These are phyloP conservation scores for Hyparrhenia diplandra DNA, from an alignment of 176 grass and related monocot species.

Conservation along the genomic window DNA sequence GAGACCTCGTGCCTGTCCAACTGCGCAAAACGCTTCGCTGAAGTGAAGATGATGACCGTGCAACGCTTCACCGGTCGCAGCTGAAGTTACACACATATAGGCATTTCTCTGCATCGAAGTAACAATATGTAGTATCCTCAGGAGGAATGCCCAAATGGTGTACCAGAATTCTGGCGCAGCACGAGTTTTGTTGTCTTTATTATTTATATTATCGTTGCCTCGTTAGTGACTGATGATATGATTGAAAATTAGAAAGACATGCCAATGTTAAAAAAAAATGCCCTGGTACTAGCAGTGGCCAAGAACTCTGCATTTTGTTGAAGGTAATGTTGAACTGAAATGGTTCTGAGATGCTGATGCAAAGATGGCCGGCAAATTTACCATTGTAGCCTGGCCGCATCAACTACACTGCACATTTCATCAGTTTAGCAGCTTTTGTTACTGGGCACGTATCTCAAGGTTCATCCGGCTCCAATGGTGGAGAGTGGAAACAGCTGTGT, in stretches of 20 bases:
- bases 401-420: not conserved
- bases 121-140: not conserved
- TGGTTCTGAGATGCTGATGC: not conserved
- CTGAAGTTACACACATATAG: not conserved
- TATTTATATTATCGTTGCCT: not conserved
- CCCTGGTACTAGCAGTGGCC: not conserved
- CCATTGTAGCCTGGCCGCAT: not conserved
- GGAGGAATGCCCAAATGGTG: not conserved
- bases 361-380: not conserved
- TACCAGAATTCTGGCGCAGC: not conserved
- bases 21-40: slow-evolving; percentile 65
- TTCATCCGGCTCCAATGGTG: not conserved
- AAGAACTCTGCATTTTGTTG: not conserved
- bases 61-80: not conserved
- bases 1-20: slow-evolving; percentile 64
- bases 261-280: not conserved
- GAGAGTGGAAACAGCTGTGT: not conserved
- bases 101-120: not conserved
- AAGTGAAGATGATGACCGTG: slow-evolving; percentile 63
- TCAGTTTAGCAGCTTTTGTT: not conserved
- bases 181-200: not conserved
- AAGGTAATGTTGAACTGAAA: not conserved
- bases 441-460: slow-evolving; percentile 12
- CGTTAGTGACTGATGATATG: no score
- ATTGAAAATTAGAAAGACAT: not conserved